A percentile compares a stretch with the other conserved stretches of the same genome.
These are phyloP conservation scores for Syzygium aromaticum DNA, from an alignment of 345 rosid species.

Conservation along the genomic window DNA sequence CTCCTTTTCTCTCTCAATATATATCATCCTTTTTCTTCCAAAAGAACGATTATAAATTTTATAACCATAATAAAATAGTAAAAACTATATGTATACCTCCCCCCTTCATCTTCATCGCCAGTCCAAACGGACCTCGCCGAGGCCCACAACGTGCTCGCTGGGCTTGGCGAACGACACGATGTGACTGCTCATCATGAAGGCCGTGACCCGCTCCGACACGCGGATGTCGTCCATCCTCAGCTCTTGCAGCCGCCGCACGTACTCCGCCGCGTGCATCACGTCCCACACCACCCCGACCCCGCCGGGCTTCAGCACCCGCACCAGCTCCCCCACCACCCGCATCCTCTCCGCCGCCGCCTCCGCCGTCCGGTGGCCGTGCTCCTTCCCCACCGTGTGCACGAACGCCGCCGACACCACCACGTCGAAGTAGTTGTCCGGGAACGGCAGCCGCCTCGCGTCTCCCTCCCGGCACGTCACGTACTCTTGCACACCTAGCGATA, in stretches of 20 bases:
- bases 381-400: conserved; percentile 79
- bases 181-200: conserved; percentile 92
- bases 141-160: conserved; percentile 45
- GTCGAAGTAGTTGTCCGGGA: conserved; percentile 77
- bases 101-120: conserved; percentile 46
- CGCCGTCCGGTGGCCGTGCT: conserved; percentile 77
- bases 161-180: conserved; percentile 84
- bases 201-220: conserved; percentile 79
- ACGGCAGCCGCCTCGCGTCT: conserved; percentile 76
- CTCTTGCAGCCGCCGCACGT: conserved; percentile 70
- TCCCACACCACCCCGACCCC: conserved; percentile 89
- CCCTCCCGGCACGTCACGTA: conserved; percentile 94
- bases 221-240: conserved; percentile 80
- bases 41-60: neutral
- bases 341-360: conserved; percentile 88
- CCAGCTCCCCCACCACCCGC: conserved; percentile 78
- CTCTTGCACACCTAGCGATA: conserved; percentile 66
- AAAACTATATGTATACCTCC: too few relatives aligned
- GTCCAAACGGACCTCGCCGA: conserved; percentile 59
- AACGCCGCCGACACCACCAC: conserved; percentile 88
- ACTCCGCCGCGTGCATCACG: conserved; percentile 71
- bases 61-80: neutral
- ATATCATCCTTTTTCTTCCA: neutral
- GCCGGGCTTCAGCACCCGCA: conserved; percentile 78
- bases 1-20: neutral